Evolutionary conservation across 169 alveolate species (phyloP).

Genomic region (Eimeria falciformis): DNA sequence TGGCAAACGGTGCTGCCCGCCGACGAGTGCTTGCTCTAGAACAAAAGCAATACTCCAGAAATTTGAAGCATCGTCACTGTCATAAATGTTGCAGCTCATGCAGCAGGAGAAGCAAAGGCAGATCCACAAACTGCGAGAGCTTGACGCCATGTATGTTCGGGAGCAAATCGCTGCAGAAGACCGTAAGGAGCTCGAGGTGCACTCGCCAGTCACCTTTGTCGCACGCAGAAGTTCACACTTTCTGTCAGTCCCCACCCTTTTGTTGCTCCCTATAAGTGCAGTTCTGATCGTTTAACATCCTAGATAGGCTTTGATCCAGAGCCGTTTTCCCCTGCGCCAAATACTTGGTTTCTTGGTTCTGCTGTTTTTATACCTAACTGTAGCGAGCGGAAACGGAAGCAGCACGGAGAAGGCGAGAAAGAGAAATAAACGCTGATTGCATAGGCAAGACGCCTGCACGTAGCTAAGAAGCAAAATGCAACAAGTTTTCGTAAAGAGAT

Average conservation of each 20-base stretch:
- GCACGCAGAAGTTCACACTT: background rate
- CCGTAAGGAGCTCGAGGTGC: conserved; percentile 56
- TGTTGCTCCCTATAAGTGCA: background rate
- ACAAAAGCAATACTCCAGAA: background rate
- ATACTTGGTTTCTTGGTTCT: background rate
- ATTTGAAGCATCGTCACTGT: background rate
- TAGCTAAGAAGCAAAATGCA: background rate
- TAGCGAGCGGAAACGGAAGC: conserved; percentile 48
- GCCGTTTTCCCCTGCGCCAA: background rate
- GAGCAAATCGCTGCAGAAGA: conserved; percentile 46
- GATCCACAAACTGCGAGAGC: conserved; percentile 24
- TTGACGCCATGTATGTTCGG: conserved; percentile 28
- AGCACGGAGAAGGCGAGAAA: conserved; percentile 38
- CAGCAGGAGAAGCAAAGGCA: conserved; percentile 46
- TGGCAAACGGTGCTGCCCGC: background rate
- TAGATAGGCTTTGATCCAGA: background rate
- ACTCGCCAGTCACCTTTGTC: background rate
- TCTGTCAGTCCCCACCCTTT: background rate
- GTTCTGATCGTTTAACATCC: background rate
- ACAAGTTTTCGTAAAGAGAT: background rate
- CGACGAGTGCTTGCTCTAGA: background rate
- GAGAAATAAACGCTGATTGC: conserved; percentile 50
- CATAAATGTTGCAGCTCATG: conserved; percentile 40
- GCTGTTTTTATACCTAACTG: background rate
- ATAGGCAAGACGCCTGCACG: conserved; percentile 33